phyloP scores from a whole-genome alignment of 192 early-diverging fungal genomes.

The Coemansia pectinata region DNA sequence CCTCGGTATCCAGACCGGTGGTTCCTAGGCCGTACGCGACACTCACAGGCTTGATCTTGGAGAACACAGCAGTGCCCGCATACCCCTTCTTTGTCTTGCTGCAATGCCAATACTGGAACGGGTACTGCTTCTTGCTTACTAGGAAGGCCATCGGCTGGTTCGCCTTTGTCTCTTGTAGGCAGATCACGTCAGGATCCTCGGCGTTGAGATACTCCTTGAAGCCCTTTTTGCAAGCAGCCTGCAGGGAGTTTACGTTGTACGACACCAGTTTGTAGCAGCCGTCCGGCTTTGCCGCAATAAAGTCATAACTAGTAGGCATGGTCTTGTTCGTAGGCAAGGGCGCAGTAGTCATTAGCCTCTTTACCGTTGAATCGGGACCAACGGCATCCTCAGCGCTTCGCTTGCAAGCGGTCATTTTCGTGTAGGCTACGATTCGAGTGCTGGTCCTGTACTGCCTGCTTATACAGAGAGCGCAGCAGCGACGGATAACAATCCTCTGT shows the following conservation, averaged over 20 bases:
- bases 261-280: conserved; percentile 67
- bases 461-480: not conserved
- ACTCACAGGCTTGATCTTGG: conserved; percentile 70
- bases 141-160: conserved; percentile 64
- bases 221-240: conserved; percentile 76
- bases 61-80: conserved; percentile 74
- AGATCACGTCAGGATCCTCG: conserved; percentile 80
- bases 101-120: conserved; percentile 69
- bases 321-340: conserved; percentile 60
- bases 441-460: conserved; percentile 6
- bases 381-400: conserved; percentile 15
- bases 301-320: conserved; percentile 63
- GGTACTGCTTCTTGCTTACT: conserved; percentile 64
- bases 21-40: conserved; percentile 63
- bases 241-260: conserved; percentile 79
- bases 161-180: conserved; percentile 85
- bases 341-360: conserved; percentile 9
- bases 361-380: conserved; percentile 3
- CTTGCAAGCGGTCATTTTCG: conserved; percentile 25
- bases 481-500: not conserved
- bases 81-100: conserved; percentile 75
- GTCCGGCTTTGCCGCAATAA: conserved; percentile 55
- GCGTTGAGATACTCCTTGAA: conserved; percentile 71
- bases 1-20: conserved; percentile 60
- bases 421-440: conserved; percentile 8